Evolutionary conservation across 345 rosid species (phyloP), one percentile per base, ranked within the genome.

Genomic region (Rhizophora apiculata): DNA sequence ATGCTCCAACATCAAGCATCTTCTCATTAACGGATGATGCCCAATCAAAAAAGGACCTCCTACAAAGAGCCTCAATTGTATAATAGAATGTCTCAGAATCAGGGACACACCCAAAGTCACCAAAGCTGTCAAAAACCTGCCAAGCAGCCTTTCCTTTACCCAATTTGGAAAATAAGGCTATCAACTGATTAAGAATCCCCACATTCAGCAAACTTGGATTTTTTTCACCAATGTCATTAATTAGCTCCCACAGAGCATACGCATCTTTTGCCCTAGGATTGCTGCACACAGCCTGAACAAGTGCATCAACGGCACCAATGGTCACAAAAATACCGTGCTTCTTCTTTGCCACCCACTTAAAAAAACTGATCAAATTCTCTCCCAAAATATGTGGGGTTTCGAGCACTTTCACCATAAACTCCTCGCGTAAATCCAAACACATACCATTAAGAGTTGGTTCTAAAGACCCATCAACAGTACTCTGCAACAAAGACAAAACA

Each of bases 91-190:
- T 85, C 24, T 74, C 81, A 0, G 82, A 86, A 70, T 82, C 78
- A 0, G 82, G 88, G 56, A 72, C 81, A 71, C 85, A 86, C 11
- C 85, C 83, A 5, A 88, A 84, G 49, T 89, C 94, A 55, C 66
- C 81, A 19, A 82, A 81, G 74, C 85, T 91, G 64, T 72, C 72
- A 75, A 86, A 86, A 62, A 88, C 92, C 81, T 91, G 94, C 9
- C 81, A 72, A 22, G 94, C 93, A 15, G 82, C 96, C 82, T 87
- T 84, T 20, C 85, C 87, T 76, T 86, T 83, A 11, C 96, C 92
- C 82, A 89, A 69, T 75, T 78, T 86, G 0, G 89, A 89, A 43
- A 93, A 80, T 43, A 79, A 60, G n/a, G 86, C 86, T 32, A 93
- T 84, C 85, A 91, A 52, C n/a, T 72, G 80, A 70, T 93, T 91